Base-by-base conservation (phyloP, 1,139 yeast genomes). In the Saccharomyces hybrid region DNA sequence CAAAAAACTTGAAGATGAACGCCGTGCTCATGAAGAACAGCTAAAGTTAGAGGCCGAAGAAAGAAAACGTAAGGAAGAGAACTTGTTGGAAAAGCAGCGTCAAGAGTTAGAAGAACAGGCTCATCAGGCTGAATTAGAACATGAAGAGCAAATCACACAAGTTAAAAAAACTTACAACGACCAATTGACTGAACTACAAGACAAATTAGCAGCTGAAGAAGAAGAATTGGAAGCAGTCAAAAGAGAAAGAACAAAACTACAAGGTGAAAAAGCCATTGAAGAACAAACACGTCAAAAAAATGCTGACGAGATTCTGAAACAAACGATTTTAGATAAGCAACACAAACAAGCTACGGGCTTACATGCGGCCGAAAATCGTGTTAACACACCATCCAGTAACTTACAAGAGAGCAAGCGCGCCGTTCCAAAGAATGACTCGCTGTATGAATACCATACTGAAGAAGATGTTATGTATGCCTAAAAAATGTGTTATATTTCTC, bases 371-470 rank as follows among this genome's bases (percentile, higher is more conserved):
- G 54, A 56, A 46, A 48, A 16, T 7, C 26, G 2, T 20, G 23
- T 20, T 20, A 20, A 20, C 2, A 20, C 16, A 20, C 9, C 11
- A 20, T 16, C 16, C 25, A 20, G 2, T 13, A n/a, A 50, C 42
- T 26, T 31, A 14, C 52, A 46, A 32, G 31, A 27, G 44, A 41
- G 16, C 13, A 50, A 48, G 46, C 25, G 26, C 23, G 27, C 4
- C 14, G 50, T 32, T 3, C 28, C 52, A 14, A 47, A 54, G 26
- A 59, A 61, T 28, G 55, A 59, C 50, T 65, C 69, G 6, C 48
- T 63, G 41, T 66, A 58, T 38, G 68, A 67, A 32, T 61, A 61
- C 50, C 65, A 58, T 34, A 62, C 67, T 11, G 68, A 63, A 46
- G 68, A 64, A 52, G 70, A 66, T 52, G 52, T 64, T 26, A 47